Percentiles rank a stretch among this genome's conserved stretches.
Evolutionary conservation across 1,139 yeast genomes (phyloP).

Genomic region (Candida anutae): DNA sequence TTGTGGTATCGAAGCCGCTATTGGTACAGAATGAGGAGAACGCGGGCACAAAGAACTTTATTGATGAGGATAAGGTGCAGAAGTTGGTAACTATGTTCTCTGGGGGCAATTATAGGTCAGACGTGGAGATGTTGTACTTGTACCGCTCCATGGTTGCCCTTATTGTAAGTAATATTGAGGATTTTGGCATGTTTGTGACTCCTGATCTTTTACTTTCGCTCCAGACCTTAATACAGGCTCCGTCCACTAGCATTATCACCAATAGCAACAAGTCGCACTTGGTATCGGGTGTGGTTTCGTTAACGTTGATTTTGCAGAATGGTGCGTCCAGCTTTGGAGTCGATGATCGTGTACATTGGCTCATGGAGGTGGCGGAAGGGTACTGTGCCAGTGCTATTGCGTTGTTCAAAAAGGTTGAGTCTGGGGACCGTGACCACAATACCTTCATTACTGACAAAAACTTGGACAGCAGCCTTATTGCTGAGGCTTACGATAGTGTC

Average conservation of each 20-base stretch:
- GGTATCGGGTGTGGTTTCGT: constrained; percentile 37
- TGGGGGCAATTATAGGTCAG: constrained; percentile 29
- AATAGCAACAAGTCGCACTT: constrained; percentile 34
- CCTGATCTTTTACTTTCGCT: constrained; percentile 31
- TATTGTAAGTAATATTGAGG: constrained; percentile 43
- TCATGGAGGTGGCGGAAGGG: constrained; percentile 42
- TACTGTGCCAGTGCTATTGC: constrained; percentile 29
- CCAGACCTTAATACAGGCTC: constrained; percentile 24
- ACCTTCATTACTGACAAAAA: constrained; percentile 29
- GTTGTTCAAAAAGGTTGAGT: constrained; percentile 23
- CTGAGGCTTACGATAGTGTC: constrained; percentile 27
- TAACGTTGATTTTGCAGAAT: constrained; percentile 38
- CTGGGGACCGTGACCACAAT: constrained; percentile 39
- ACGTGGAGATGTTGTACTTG: constrained; percentile 36
- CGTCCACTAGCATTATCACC: constrained; percentile 22
- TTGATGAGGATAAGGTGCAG: constrained; percentile 30
- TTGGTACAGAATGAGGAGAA: constrained; percentile 30
- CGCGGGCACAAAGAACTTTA: constrained; percentile 23
- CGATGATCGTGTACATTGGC: constrained; percentile 36
- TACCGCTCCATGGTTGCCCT: constrained; percentile 37
- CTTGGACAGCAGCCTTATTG: constrained; percentile 29
- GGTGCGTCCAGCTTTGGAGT: constrained; percentile 46
- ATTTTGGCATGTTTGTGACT: constrained; percentile 39
- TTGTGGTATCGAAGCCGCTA: constrained; percentile 38
- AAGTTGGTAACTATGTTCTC: constrained; percentile 26